phyloP scores from a whole-genome alignment of 192 early-diverging fungal species.

The Kickxella alabastrina region DNA sequence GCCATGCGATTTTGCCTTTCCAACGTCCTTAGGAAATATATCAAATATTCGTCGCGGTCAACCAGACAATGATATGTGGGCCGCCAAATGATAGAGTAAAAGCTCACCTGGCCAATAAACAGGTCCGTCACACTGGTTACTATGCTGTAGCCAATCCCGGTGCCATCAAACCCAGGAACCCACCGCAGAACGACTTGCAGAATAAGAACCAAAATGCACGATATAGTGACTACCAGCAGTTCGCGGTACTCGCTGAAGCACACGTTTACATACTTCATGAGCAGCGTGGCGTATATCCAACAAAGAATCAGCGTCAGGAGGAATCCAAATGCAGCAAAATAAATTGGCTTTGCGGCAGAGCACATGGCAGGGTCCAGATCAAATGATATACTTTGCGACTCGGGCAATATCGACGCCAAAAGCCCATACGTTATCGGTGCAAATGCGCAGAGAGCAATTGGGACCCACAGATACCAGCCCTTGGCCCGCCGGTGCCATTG shows the following conservation, averaged over 20 bases:
- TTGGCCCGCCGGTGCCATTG: too few species aligned
- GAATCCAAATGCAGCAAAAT: conserved; percentile 29
- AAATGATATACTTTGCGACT: conserved; percentile 2
- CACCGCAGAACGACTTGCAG: too few species aligned
- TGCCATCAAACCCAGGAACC: conserved; percentile 25
- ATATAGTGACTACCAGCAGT: conserved; percentile 16
- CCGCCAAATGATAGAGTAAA: conserved; percentile 14
- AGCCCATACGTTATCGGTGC: conserved; percentile 23
- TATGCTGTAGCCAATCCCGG: conserved; percentile 29
- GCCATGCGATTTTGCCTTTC: conserved; percentile 14
- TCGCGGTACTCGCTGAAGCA: too few species aligned
- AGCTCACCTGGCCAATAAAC: conserved; percentile 20
- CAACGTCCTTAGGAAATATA: conserved; percentile 24
- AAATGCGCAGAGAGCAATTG: conserved; percentile 3
- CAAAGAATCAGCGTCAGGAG: conserved; percentile 10
- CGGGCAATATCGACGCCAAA: conserved; percentile 25
- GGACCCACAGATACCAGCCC: conserved; percentile 22
- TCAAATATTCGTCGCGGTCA: conserved; percentile 20
- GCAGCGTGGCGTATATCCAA: conserved; percentile 21
- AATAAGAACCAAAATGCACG: conserved; percentile 13
- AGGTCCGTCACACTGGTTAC: conserved; percentile 32
- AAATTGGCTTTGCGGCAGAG: conserved; percentile 22
- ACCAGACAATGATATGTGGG: conserved; percentile 22
- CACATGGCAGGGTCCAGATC: conserved; percentile 13
- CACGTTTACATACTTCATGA: conserved; percentile 20